Percentiles rank a stretch among this genome's conserved stretches.
Evolutionary conservation across 1,139 yeast genomes (phyloP).

Genomic region (Nakaseomyces sp.): DNA sequence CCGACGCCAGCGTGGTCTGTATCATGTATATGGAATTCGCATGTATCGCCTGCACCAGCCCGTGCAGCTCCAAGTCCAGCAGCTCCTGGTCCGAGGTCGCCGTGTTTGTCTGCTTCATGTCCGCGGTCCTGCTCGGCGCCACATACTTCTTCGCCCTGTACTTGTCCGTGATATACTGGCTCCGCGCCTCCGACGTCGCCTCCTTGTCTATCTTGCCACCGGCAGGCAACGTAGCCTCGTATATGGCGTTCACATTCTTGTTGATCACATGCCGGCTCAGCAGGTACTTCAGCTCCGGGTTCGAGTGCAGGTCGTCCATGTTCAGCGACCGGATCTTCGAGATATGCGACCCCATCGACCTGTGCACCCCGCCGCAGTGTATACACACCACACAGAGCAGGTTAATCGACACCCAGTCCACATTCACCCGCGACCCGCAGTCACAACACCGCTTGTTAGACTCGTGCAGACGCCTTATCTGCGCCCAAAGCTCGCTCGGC

Average conservation of each 20-base stretch:
- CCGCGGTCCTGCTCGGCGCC: constrained; percentile 10
- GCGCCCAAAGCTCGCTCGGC: constrained; percentile 5
- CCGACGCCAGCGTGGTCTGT: constrained; percentile 41
- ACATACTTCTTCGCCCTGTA: constrained; percentile 40
- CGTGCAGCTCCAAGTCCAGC: constrained; percentile 8
- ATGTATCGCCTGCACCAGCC: constrained; percentile 40
- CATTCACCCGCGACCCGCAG: constrained; percentile 55
- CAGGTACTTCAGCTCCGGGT: constrained; percentile 42
- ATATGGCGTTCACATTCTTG: constrained; percentile 50
- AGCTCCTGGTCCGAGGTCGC: constrained; percentile 1
- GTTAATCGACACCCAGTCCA: constrained; percentile 86
- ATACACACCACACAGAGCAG: constrained; percentile 67
- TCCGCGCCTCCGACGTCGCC: constrained; percentile 32
- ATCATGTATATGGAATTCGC: constrained; percentile 42
- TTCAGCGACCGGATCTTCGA: constrained; percentile 74
- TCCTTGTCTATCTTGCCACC: constrained; percentile 22
- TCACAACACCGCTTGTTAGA: constrained; percentile 68
- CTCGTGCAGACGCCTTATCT: constrained; percentile 42
- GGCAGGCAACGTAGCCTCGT: constrained; percentile 39
- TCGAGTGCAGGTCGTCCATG: constrained; percentile 55
- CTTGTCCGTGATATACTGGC: constrained; percentile 43
- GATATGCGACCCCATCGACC: constrained; percentile 64
- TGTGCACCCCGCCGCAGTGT: constrained; percentile 69
- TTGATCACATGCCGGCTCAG: constrained; percentile 52
- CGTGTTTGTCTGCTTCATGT: neutral